Evolutionary conservation across 2,329 filamentous ascomycete species (phyloP), one percentile per base, ranked within the genome.

Genomic region (Alternaria longipes): DNA sequence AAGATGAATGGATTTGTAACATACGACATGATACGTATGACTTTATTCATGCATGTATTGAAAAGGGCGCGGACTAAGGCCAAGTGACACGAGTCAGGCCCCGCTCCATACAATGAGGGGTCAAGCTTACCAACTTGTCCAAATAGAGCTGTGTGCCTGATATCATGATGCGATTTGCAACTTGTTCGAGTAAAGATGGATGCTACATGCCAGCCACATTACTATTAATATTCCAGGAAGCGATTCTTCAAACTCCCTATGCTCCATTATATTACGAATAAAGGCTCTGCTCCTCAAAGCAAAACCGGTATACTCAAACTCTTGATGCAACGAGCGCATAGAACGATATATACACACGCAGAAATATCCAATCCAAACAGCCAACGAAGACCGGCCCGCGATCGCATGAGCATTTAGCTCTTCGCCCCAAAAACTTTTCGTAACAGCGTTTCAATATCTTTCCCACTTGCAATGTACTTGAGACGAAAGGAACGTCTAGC

Each of bases 301-400:
- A 5, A 28, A 40, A 36, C 55, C 16, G 5, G 22, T 44, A 34
- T 50, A 58, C 54, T 45, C 45, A 60, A 65, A 54, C 14, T 50
- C 45, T 45, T 36, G 22, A 32, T 59, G 60, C 60, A 63, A 26
- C 46, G 56, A 60, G 41, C 56, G 56, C 52, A 28, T 38, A 46
- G 50, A 63, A 65, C 20, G 34, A 28, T 56, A 59, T 56, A 20
- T 61, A 60, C 60, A 60, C 60, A 61, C 51, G 26, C 58, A 18
- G 50, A 57, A 57, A 22, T 4, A 20, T 32, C 14, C 24, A 20
- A 24, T 28, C n/a, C 47, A 32, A 22, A 36, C 41, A 24, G 12
- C 50, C 26, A 26, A 50, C 22, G 45, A 30, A 41, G 36, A 46
- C 58, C 56, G 63, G 30, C 55, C 63, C 45, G 54, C 62, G 51